These are phyloP conservation scores for Cryphonectria naterciae DNA, from an alignment of 2,329 filamentous ascomycete genomes.

Conservation along the genomic window DNA sequence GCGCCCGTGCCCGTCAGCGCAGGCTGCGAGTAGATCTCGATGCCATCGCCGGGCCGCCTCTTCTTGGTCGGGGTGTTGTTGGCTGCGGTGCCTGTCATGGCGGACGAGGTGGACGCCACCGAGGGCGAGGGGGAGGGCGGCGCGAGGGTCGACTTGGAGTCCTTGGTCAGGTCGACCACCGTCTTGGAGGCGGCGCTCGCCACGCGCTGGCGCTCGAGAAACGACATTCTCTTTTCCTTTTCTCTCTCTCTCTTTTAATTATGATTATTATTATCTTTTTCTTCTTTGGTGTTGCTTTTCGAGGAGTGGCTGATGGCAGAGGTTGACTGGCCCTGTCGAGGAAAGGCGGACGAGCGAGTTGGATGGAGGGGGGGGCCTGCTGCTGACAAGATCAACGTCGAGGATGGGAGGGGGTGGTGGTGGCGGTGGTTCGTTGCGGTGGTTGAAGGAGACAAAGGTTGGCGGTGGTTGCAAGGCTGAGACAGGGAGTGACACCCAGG, in stretches of 20 bases:
- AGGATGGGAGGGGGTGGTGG: not conserved
- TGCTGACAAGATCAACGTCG: constrained; percentile 21
- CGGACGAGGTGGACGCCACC: constrained; percentile 52
- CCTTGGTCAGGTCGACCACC: constrained; percentile 53
- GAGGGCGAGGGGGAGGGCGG: constrained; percentile 67
- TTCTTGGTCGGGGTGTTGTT: constrained; percentile 66
- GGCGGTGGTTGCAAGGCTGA: constrained; percentile 21
- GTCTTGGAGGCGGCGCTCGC: constrained; percentile 68
- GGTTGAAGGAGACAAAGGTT: not conserved
- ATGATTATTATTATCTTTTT: not conserved
- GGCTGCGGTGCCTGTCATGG: constrained; percentile 55
- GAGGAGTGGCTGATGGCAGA: constrained; percentile 12
- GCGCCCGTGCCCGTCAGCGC: constrained; percentile 74
- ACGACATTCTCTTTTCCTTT: constrained; percentile 53
- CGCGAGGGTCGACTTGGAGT: constrained; percentile 53
- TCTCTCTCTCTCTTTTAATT: constrained; percentile 4
- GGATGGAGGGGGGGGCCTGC: constrained; percentile 3
- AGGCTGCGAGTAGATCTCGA: constrained; percentile 75
- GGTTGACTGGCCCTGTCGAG: constrained; percentile 14
- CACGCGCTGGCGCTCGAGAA: constrained; percentile 68
- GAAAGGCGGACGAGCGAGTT: not conserved
- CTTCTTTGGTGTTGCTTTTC: not conserved
- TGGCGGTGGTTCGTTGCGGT: not conserved
- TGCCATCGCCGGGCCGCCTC: constrained; percentile 51
- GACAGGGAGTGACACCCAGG: constrained; percentile 17